These are phyloP conservation scores for Metschnikowia lochheadii DNA, from an alignment of 805 yeast species.

Conservation along the genomic window DNA sequence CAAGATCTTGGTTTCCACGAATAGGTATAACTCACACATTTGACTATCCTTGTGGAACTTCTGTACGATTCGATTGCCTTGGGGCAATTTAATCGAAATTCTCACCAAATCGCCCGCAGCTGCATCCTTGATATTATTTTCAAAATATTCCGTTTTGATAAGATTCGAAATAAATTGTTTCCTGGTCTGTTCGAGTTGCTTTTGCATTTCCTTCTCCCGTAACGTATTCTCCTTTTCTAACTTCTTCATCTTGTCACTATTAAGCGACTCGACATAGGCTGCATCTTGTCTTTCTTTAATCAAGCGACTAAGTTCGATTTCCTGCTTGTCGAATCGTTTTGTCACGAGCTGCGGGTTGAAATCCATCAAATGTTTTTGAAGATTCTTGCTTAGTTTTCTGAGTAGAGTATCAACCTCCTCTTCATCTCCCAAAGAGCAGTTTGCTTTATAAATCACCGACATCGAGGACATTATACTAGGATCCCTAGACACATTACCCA, in stretches of 20 bases:
- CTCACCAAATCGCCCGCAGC: constrained; percentile 17
- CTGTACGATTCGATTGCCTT: constrained; percentile 48
- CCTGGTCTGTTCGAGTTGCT: constrained; percentile 10
- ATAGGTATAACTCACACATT: constrained; percentile 46
- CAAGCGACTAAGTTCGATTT: constrained; percentile 36
- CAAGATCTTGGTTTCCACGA: constrained; percentile 40
- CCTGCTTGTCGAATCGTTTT: constrained; percentile 36
- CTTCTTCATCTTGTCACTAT: constrained; percentile 53
- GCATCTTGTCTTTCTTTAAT: constrained; percentile 41
- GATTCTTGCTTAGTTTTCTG: constrained; percentile 22
- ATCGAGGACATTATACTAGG: constrained; percentile 36
- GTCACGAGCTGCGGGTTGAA: constrained; percentile 39
- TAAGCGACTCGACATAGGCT: constrained; percentile 38
- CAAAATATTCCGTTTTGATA: constrained; percentile 13
- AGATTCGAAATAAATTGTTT: constrained; percentile 20
- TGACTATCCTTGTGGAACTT: constrained; percentile 38
- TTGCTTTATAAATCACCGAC: constrained; percentile 35
- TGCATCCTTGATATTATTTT: constrained; percentile 6
- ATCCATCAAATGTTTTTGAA: constrained; percentile 23
- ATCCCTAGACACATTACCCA: constrained; percentile 34
- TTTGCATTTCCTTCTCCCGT: constrained; percentile 8
- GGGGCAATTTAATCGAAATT: constrained; percentile 53
- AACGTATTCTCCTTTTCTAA: constrained; percentile 33
- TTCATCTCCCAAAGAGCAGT: constrained; percentile 22
- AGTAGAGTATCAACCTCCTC: constrained; percentile 8